phyloP scores from a whole-genome alignment of 306 rosid species.

The Malus asiatica region DNA sequence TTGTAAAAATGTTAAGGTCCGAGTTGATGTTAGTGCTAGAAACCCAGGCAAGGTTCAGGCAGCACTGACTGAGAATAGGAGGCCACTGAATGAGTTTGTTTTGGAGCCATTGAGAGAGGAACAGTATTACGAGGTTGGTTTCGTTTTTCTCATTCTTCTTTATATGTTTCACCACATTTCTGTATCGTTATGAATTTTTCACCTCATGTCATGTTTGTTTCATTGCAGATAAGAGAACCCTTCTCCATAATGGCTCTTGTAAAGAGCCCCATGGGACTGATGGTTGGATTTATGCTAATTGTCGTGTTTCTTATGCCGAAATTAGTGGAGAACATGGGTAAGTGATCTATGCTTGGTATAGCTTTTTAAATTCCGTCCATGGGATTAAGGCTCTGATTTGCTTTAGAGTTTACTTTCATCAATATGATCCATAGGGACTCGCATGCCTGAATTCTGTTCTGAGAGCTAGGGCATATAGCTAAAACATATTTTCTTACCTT shows the following conservation, averaged over 20 bases:
- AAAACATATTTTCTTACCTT: not conserved
- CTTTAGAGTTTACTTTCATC: constrained; percentile 4
- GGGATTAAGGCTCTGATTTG: not conserved
- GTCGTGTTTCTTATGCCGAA: constrained; percentile 96
- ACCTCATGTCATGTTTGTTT: constrained; percentile 21
- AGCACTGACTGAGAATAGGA: constrained; percentile 85
- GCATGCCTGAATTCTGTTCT: not conserved
- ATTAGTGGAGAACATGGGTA: constrained; percentile 93
- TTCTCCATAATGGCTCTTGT: constrained; percentile 75
- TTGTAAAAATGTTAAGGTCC: constrained; percentile 45
- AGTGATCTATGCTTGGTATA: constrained; percentile 19
- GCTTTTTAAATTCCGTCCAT: not conserved
- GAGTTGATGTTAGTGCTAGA: constrained; percentile 98
- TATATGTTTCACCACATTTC: not conserved
- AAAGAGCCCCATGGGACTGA: constrained; percentile 98
- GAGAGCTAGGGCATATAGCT: not conserved
- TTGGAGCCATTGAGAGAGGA: constrained; percentile 86
- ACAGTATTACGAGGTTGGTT: constrained; percentile 79
- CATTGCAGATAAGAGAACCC: constrained; percentile 79
- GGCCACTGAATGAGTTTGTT: constrained; percentile 66
- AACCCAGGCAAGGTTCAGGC: constrained; percentile 96
- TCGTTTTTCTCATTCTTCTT: not conserved
- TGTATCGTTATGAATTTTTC: constrained; percentile 9
- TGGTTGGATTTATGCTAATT: constrained; percentile 94
- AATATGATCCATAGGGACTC: not conserved